Evolutionary conservation across 1,284 basidiomycete species (phyloP).

Genomic region (Earliella scabrosa): DNA sequence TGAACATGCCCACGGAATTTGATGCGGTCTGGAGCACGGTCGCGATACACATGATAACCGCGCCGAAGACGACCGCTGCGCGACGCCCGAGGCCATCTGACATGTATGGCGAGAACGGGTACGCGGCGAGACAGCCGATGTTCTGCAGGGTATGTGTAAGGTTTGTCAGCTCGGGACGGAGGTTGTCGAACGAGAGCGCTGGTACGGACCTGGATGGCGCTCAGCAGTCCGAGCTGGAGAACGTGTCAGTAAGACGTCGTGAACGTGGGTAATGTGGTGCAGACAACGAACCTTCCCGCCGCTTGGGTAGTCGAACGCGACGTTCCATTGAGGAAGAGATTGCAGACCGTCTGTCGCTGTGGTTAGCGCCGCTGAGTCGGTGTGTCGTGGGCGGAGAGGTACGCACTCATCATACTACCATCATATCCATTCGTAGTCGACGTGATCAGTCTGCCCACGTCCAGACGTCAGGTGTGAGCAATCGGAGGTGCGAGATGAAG

Average conservation of each 20-base stretch:
- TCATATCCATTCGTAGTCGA: constrained; percentile 78
- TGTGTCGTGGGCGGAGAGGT: not conserved
- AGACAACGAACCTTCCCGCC: constrained; percentile 42
- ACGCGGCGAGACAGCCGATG: constrained; percentile 65
- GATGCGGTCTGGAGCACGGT: constrained; percentile 75
- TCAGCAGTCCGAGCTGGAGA: constrained; percentile 62
- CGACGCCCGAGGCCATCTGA: constrained; percentile 71
- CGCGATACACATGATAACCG: constrained; percentile 63
- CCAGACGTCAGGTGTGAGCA: not conserved
- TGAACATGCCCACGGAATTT: constrained; percentile 81
- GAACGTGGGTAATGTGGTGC: not conserved
- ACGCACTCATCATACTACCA: constrained; percentile 68
- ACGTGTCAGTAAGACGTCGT: not conserved
- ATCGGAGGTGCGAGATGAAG: not conserved
- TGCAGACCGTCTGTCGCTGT: constrained; percentile 59
- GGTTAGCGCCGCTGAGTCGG: not conserved
- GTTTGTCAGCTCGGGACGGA: not conserved
- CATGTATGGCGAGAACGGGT: constrained; percentile 70
- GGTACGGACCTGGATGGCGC: constrained; percentile 67
- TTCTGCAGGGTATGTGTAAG: constrained; percentile 43
- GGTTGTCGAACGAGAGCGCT: not conserved
- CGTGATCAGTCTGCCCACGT: constrained; percentile 60
- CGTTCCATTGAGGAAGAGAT: constrained; percentile 61
- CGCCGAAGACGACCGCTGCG: constrained; percentile 62
- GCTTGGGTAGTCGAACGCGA: constrained; percentile 57